phyloP scores from a whole-genome alignment of 805 yeast species.

The Wickerhamiella azyma region DNA sequence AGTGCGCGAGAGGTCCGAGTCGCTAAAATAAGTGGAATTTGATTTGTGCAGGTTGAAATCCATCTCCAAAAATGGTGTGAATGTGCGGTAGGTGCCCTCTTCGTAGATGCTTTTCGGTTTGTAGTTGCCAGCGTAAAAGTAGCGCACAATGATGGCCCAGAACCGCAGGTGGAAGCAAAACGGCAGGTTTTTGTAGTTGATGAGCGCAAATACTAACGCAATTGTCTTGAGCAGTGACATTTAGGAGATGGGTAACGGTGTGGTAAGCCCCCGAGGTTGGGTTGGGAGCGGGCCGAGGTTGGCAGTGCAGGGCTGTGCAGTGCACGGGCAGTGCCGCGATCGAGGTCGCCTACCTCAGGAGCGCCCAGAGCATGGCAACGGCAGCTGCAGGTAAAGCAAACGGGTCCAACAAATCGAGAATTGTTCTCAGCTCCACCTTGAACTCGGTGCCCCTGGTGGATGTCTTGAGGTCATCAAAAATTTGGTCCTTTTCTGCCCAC shows the following conservation, averaged over 20 bases:
- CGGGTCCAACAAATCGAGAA: background rate
- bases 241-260: background rate
- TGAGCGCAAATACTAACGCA: conserved; percentile 21
- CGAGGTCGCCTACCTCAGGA: too few species aligned
- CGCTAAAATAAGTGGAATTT: conserved; percentile 72
- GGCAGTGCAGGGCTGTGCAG: too few species aligned
- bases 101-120: conserved; percentile 28
- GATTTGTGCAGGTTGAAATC: conserved; percentile 81
- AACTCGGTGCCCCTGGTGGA: conserved; percentile 12
- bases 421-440: background rate
- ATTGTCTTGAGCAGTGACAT: conserved; percentile 3
- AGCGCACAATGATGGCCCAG: conserved; percentile 33
- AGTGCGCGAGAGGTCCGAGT: conserved; percentile 67
- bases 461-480: conserved; percentile 48
- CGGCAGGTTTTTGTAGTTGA: conserved; percentile 54
- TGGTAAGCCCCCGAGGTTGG: background rate
- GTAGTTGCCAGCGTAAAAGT: conserved; percentile 23
- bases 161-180: conserved; percentile 52
- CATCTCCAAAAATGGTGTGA: conserved; percentile 64
- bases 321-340: too few species aligned
- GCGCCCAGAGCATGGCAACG: too few species aligned
- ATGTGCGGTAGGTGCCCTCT: conserved; percentile 33
- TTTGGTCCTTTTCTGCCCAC: conserved; percentile 69
- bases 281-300: too few species aligned
- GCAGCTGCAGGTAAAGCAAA: too few species aligned